These are phyloP conservation scores for Primulina eburnea DNA, from an alignment of 257 asterid genomes.

Conservation along the genomic window DNA sequence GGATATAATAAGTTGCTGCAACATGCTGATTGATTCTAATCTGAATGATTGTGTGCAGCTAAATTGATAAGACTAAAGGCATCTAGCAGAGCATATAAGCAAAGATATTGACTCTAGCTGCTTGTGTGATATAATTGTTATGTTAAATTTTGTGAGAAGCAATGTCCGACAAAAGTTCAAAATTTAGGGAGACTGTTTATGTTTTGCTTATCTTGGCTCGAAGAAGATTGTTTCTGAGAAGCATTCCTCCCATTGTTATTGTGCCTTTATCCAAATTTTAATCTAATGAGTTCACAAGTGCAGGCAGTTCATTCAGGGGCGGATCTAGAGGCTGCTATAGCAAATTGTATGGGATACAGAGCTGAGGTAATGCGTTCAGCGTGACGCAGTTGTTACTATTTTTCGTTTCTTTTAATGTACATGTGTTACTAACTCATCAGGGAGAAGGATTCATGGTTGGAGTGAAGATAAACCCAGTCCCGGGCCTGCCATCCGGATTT, in stretches of 20 bases:
- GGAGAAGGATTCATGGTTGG: slow-evolving; percentile 99
- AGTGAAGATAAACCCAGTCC: slow-evolving; percentile 87
- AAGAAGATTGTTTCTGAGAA: slow-evolving; percentile 14
- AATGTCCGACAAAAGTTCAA: neutral
- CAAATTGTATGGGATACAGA: slow-evolving; percentile 93
- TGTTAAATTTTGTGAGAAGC: slow-evolving; percentile 3
- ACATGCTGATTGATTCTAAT: slow-evolving; percentile 7
- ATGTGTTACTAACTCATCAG: slow-evolving; percentile 39
- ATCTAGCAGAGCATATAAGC: neutral
- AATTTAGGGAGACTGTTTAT: neutral
- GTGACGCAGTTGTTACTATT: slow-evolving; percentile 10
- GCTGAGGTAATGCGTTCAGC: slow-evolving; percentile 55
- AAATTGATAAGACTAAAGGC: slow-evolving; percentile 10
- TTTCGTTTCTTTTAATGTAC: slow-evolving; percentile 22
- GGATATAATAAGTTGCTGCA: slow-evolving; percentile 17
- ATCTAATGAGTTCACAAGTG: slow-evolving; percentile 22
- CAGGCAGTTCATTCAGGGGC: slow-evolving; percentile 99
- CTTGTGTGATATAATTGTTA: neutral
- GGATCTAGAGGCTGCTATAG: slow-evolving; percentile 91
- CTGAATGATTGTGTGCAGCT: slow-evolving; percentile 16
- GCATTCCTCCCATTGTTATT: slow-evolving; percentile 11
- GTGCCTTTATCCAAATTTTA: slow-evolving; percentile 6
- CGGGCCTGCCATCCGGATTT: slow-evolving; percentile 93
- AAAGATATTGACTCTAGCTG: slow-evolving; percentile 10
- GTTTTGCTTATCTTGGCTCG: slow-evolving; percentile 5